phyloP scores from a whole-genome alignment of 176 grass and related monocot genomes.

The Triticum monococcum region DNA sequence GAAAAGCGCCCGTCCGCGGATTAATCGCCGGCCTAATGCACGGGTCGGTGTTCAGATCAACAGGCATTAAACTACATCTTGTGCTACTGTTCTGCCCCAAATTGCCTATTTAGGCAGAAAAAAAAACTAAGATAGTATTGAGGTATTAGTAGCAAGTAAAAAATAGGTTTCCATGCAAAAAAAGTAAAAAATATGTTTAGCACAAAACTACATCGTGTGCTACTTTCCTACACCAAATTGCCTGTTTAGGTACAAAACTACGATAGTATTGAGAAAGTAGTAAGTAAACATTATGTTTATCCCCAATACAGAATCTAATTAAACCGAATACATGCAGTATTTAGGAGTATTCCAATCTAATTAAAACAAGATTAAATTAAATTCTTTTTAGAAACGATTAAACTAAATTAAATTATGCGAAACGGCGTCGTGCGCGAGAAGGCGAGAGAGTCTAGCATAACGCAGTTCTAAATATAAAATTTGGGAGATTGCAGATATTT shows the following conservation, averaged over 20 bases:
- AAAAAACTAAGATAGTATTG: too few species aligned
- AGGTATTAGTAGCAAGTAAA: too few species aligned
- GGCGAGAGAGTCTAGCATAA: neutral
- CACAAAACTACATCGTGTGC: neutral
- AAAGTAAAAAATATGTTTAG: too few species aligned
- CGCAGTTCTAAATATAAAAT: neutral
- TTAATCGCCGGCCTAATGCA: slow-evolving; percentile 34
- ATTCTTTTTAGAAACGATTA: neutral
- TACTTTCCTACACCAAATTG: neutral
- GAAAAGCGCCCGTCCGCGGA: neutral
- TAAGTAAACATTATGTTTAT: neutral
- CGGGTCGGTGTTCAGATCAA: slow-evolving; percentile 5
- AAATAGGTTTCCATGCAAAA: too few species aligned
- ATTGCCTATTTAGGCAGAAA: neutral
- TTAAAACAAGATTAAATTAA: neutral
- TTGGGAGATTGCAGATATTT: neutral
- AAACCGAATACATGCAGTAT: neutral
- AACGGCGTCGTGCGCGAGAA: neutral
- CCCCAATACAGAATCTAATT: neutral
- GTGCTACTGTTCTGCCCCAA: neutral
- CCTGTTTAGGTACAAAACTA: neutral
- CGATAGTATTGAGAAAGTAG: neutral
- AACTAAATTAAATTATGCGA: neutral
- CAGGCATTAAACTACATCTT: neutral
- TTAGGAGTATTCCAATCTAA: neutral